Evolutionary conservation across 176 grass and related monocot genomes (phyloP), one percentile per base, ranked within the genome.

Genomic region (Ensete glaucum): DNA sequence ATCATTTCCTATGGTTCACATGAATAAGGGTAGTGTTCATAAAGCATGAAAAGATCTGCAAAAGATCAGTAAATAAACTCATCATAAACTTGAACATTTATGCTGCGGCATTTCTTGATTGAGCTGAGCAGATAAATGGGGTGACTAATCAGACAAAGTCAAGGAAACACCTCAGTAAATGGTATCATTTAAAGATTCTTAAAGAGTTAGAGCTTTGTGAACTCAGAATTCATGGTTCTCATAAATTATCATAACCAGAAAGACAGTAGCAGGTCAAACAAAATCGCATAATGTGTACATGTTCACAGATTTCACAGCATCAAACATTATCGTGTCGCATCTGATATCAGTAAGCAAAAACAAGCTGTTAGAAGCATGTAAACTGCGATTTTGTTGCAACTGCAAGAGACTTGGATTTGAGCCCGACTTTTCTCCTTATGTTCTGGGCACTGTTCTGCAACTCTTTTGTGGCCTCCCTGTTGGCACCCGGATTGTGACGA

Each of bases 401-500:
- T 2, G 34, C n/a, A 52, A 25, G 34, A 19, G 51, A 48, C 67
- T 14, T 54, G 48, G 53, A 79, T 79, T 79, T 79, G 13, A 27
- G 7, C 11, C 50, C 22, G 21, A 50, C 52, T 69, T 70, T 79
- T 16, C 53, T 26, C 58, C 23, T 79, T 1, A 20, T 16, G 50
- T 43, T 22, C 66, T 71, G 49, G 2, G 75, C 50, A 52, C 62
- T 77, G 9, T 20, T 53, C 49, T 66, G 73, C 54, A 11, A 27
- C 26, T 20, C 50, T 15, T 48, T 20, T 26, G 54, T 60, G 9
- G 73, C 25, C 60, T 75, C 73, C 25, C 15, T 75, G 54, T n/a
- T 43, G 26, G 22, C 67, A n/a, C 67, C 78, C 64, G 53, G 14
- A 81, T 68, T 78, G 67, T 68, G 68, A 22, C 59, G 65, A 71